Base-by-base conservation (phyloP, 2,329 filamentous ascomycete genomes). In the Fonsecaea pugnacius region DNA sequence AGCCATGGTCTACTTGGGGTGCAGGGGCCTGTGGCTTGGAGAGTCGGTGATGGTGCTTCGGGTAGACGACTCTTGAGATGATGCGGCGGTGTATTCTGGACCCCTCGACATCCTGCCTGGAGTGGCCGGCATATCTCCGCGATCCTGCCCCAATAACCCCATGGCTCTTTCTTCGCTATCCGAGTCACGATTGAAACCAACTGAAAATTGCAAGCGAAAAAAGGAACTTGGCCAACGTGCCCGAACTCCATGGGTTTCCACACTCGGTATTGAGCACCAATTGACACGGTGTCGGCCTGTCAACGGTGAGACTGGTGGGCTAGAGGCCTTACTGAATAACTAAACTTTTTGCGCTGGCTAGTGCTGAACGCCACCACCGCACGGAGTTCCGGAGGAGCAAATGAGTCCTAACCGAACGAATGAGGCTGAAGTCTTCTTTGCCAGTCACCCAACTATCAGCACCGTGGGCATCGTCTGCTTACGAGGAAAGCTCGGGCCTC, bases 1-100 rank as follows among this genome's bases (percentile, higher is more conserved):
- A 83, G 81, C 71, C 73, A 80, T 72, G 77, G 76, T 32, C 77
- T 79, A 55, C 64, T 81, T 51, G 80, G 78, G 21, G 75, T 78
- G 10, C 75, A 75, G 57, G 80, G 80, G 24, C 73, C 78, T 10
- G 76, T 75, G 46, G 77, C 78, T 4, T 82, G 79, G 76, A 77
- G 74, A 58, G 58, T 71, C 7, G 70, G 69, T 2, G 69, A 69
- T 53, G 76, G 74, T 63, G 73, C 72, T 54, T 76, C 66, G 24
- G 80, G 80, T 12, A 75, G 75, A 58, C 74, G 78, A 40, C 69
- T 83, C 6, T 82, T 83, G 69, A 75, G 76, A 57, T 83, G 62
- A 69, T n/a, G 21, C 32, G 46, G 21, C 33, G 46, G 35, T 7
- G 8, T 46, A 21, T 32, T 21, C 9, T 9, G 27, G n/a, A 46